These are phyloP conservation scores for Pleodorina starrii DNA, from an alignment of 139 green algal genomes.

Conservation along the genomic window DNA sequence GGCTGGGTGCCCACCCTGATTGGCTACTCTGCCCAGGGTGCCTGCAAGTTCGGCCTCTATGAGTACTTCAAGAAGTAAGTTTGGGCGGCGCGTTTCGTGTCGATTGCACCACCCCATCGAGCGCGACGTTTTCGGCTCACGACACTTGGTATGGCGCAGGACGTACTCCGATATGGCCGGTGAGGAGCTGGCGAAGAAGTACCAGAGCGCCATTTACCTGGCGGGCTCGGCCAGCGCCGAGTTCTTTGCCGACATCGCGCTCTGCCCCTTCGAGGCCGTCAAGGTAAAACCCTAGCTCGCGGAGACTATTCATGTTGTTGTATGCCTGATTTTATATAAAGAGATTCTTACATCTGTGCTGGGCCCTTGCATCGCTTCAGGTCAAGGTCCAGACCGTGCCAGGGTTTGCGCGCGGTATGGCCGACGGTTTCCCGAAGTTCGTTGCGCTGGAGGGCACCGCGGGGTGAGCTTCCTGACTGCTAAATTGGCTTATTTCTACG, in stretches of 20 bases:
- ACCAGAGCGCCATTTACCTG: constrained; percentile 93
- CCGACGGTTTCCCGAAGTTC: constrained; percentile 92
- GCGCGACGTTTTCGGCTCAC: not conserved
- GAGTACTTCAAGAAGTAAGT: constrained; percentile 94
- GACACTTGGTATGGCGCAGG: not conserved
- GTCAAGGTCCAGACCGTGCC: constrained; percentile 95
- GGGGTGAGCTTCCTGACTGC: constrained; percentile 51
- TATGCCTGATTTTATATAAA: not conserved
- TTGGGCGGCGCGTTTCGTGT: not conserved
- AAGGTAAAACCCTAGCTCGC: constrained; percentile 79
- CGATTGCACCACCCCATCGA: not conserved
- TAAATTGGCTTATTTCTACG: too few relatives aligned
- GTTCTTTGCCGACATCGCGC: constrained; percentile 96
- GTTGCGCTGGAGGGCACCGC: constrained; percentile 74
- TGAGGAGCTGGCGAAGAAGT: constrained; percentile 86
- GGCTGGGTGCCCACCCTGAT: constrained; percentile 90
- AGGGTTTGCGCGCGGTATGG: constrained; percentile 87
- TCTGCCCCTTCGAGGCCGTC: constrained; percentile 96
- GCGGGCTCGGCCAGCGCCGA: constrained; percentile 91
- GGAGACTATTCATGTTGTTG: too few relatives aligned
- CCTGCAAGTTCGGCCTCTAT: constrained; percentile 95
- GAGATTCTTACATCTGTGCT: too few relatives aligned
- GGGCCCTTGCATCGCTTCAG: constrained; percentile 56
- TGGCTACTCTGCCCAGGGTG: constrained; percentile 91
- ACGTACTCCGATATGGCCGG: constrained; percentile 89